phyloP scores from a whole-genome alignment of 805 yeast species.

The Teunomyces stri region DNA sequence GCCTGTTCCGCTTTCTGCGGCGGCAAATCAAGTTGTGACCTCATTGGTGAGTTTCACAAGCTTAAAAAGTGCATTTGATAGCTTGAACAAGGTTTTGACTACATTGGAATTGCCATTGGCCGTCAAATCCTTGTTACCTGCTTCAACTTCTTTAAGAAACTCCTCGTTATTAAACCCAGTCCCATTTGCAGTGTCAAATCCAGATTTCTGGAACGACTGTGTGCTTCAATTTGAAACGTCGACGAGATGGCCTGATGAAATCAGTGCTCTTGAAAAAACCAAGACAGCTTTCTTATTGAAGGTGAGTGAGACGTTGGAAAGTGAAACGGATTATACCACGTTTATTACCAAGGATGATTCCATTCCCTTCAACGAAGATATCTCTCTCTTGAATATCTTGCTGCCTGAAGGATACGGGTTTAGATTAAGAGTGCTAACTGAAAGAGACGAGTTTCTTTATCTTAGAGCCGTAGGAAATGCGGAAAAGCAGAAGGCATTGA shows the following conservation, averaged over 20 bases:
- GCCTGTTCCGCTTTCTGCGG: slow-evolving; percentile 61
- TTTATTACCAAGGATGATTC: slow-evolving; percentile 63
- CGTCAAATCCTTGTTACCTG: slow-evolving; percentile 69
- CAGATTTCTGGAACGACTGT: slow-evolving; percentile 77
- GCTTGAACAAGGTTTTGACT: slow-evolving; percentile 46
- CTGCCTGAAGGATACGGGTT: slow-evolving; percentile 92
- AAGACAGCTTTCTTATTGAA: slow-evolving; percentile 86
- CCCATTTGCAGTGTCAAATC: slow-evolving; percentile 72
- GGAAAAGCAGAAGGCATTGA: slow-evolving; percentile 55
- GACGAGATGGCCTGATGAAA: slow-evolving; percentile 93
- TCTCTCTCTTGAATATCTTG: slow-evolving; percentile 59
- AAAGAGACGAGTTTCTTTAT: slow-evolving; percentile 76
- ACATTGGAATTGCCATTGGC: slow-evolving; percentile 62
- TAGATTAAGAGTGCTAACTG: slow-evolving; percentile 71
- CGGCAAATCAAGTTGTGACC: slow-evolving; percentile 49
- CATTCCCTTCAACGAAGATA: slow-evolving; percentile 62
- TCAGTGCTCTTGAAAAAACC: slow-evolving; percentile 78
- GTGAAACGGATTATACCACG: slow-evolving; percentile 55
- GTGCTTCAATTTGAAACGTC: slow-evolving; percentile 87
- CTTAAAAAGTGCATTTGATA: slow-evolving; percentile 46
- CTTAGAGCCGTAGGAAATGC: slow-evolving; percentile 68
- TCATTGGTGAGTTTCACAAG: slow-evolving; percentile 26
- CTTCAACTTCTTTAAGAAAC: slow-evolving; percentile 71
- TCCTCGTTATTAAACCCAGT: slow-evolving; percentile 77
- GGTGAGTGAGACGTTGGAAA: slow-evolving; percentile 43